A percentile compares a stretch with the other conserved stretches of the same genome.
Conservation (phyloP, 73 alveolate species). For the Diophrys sp. region DNA sequence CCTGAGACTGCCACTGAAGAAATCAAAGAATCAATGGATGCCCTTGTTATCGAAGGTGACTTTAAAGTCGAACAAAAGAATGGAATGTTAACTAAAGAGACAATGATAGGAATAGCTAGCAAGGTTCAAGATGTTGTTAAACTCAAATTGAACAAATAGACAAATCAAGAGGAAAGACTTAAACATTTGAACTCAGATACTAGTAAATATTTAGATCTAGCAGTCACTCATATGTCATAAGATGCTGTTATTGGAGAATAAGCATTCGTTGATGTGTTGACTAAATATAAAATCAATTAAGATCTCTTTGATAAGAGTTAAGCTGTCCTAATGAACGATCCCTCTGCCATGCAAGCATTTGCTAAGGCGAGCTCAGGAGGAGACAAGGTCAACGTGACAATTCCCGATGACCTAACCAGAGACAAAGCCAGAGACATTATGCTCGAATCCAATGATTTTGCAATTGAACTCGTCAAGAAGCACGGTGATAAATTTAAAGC, state of each 20-base stretch:
- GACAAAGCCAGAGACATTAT: neutral
- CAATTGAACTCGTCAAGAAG: neutral
- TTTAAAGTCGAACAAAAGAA: neutral
- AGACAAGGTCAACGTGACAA: neutral
- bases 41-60: neutral
- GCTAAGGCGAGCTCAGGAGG: neutral
- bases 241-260: neutral
- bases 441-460: neutral
- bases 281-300: neutral
- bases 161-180: neutral
- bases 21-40: neutral
- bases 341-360: neutral
- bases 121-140: neutral
- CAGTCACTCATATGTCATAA: neutral
- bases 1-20: no score
- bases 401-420: neutral
- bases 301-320: neutral
- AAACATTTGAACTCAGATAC: neutral
- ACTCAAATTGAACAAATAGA: neutral
- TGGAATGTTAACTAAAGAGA: neutral
- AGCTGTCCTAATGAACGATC: neutral
- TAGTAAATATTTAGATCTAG: neutral
- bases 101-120: neutral
- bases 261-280: neutral
- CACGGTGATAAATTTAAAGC: neutral